A percentile compares a stretch with the other conserved stretches of the same genome.
phyloP scores from a whole-genome alignment of 805 yeast species.

The Cyberlindnera lachancei region DNA sequence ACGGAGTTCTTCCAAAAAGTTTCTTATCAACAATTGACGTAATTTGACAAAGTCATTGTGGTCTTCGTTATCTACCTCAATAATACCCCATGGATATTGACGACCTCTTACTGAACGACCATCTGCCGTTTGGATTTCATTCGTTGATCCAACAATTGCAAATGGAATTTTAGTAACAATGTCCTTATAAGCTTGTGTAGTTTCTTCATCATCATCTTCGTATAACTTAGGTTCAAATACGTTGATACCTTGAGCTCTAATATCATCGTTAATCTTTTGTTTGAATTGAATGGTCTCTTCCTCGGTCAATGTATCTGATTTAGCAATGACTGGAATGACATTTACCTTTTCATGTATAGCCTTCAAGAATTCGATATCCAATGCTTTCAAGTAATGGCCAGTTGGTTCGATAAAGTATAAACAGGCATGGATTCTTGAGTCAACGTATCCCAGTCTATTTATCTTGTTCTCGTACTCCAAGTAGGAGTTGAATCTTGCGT shows the following conservation, averaged over 20 bases:
- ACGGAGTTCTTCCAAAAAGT: slow-evolving; percentile 87
- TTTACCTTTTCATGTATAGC: slow-evolving; percentile 86
- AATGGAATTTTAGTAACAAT: slow-evolving; percentile 75
- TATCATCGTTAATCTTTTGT: slow-evolving; percentile 68
- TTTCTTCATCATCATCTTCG: slow-evolving; percentile 82
- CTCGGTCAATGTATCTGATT: slow-evolving; percentile 86
- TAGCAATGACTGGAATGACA: slow-evolving; percentile 90
- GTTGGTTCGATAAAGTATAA: slow-evolving; percentile 95
- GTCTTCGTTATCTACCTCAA: slow-evolving; percentile 90
- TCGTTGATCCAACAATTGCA: slow-evolving; percentile 89
- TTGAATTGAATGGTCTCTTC: slow-evolving; percentile 78
- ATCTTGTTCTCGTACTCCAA: slow-evolving; percentile 85
- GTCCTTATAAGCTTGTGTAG: slow-evolving; percentile 54
- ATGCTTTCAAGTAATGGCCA: slow-evolving; percentile 83
- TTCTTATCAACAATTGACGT: slow-evolving; percentile 82
- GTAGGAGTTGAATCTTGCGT: slow-evolving; percentile 76
- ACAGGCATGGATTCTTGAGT: slow-evolving; percentile 87
- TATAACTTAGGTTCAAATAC: slow-evolving; percentile 71
- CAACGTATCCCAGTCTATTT: slow-evolving; percentile 62
- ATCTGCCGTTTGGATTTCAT: slow-evolving; percentile 56
- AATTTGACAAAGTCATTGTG: slow-evolving; percentile 89
- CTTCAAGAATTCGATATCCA: slow-evolving; percentile 85
- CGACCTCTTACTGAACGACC: slow-evolving; percentile 87
- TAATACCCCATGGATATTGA: slow-evolving; percentile 93
- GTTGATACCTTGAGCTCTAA: slow-evolving; percentile 64